These are phyloP conservation scores for Boechera stricta DNA, from an alignment of 345 rosid species.

Conservation along the genomic window DNA sequence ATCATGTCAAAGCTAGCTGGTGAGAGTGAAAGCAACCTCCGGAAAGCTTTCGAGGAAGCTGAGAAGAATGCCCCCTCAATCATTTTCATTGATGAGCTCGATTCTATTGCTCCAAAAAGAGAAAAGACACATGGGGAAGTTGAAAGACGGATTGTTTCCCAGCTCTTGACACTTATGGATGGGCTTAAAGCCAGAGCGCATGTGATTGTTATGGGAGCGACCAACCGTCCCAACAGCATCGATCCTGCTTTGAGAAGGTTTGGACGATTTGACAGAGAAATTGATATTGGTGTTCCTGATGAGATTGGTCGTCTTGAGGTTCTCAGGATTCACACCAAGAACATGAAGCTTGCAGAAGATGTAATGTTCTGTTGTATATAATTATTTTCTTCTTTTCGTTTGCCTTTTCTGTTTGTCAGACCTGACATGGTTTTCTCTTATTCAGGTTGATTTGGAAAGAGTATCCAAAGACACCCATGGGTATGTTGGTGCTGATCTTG, in stretches of 20 bases:
- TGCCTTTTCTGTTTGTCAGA: not conserved
- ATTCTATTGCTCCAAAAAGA: slow-evolving; percentile 74
- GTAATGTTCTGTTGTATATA: slow-evolving; percentile 48
- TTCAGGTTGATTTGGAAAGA: slow-evolving; percentile 62
- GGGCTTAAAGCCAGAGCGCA: slow-evolving; percentile 91
- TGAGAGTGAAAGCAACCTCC: slow-evolving; percentile 74
- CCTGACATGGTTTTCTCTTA: slow-evolving; percentile 19
- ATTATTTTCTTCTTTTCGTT: not conserved
- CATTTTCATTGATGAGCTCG: slow-evolving; percentile 71
- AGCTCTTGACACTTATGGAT: slow-evolving; percentile 87
- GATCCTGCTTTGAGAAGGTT: slow-evolving; percentile 94
- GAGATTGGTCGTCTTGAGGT: slow-evolving; percentile 98
- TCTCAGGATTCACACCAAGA: slow-evolving; percentile 94
- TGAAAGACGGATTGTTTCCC: slow-evolving; percentile 68
- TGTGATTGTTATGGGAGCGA: slow-evolving; percentile 94
- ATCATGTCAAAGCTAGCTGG: slow-evolving; percentile 82
- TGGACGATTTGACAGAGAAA: slow-evolving; percentile 92
- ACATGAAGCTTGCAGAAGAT: slow-evolving; percentile 96
- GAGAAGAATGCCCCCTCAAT: slow-evolving; percentile 52
- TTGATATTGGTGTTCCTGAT: slow-evolving; percentile 95
- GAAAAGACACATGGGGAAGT: slow-evolving; percentile 75
- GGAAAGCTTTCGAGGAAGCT: slow-evolving; percentile 79
- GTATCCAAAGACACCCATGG: slow-evolving; percentile 65
- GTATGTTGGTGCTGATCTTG: slow-evolving; percentile 75
- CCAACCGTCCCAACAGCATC: slow-evolving; percentile 94